Evolutionary conservation across 1,139 yeast species (phyloP), one percentile per base, ranked within the genome.

Genomic region (Geotrichum siamense): DNA sequence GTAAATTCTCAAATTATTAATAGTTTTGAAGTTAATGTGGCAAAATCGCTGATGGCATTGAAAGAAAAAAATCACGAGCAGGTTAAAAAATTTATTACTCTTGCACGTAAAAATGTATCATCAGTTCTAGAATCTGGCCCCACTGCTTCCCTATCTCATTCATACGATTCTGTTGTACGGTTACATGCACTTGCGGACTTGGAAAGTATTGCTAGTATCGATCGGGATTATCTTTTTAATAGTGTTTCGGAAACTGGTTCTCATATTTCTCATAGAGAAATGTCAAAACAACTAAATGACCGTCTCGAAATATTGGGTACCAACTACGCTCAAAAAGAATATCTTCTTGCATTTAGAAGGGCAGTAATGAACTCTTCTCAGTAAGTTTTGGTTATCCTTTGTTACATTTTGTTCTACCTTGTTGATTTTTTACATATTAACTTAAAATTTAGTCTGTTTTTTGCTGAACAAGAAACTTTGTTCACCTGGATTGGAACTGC

Each of bases 121-220:
- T 65, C 69, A 2, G 75, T 79, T 0, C 65, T 86, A 30, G 78
- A 83, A 0, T 69, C 77, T 10, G 74, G 81, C 1, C 72, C 69
- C 46, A 73, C 80, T 0, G 76, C 86, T 0, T 78, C 89, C 1
- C 68, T 82, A 28, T 72, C 78, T 3, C 74, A 82, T 48, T 76
- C 77, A 48, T 70, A 75, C 21, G 70, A 68, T 10, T 58, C 75
- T 26, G 63, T 85, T 68, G 75, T 77, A 37, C 76, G 77, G 50
- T 65, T 89, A 6, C 96, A 89, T 58, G 76, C 82, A 3, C 60
- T 87, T 12, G 74, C 79, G 47, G 96, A 89, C 57, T 62, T 85
- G 6, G 69, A 64, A 28, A 53, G 56, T 41, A 55, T 62, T 30
- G 59, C 60, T 16, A 45, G 55, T 30, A 51, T 56, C 21, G 57